Conservation (phyloP, 2,329 filamentous ascomycete genomes). For the Penicillium vulpinum region DNA sequence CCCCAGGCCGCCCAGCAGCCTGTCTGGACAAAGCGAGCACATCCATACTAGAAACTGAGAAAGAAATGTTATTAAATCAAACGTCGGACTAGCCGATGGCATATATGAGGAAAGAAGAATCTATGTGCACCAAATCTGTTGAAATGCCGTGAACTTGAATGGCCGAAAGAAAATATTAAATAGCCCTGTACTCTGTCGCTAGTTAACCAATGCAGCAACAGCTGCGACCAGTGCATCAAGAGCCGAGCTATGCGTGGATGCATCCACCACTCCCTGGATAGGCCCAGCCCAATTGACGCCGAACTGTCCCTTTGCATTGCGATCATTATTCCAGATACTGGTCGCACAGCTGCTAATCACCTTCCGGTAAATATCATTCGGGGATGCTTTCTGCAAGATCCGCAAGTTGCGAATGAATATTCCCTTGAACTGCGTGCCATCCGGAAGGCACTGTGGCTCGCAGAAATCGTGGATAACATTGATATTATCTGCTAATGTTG, state of each 20-base stretch:
- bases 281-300: slow-evolving; percentile 68
- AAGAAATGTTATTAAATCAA: not conserved
- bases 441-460: slow-evolving; percentile 51
- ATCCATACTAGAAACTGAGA: slow-evolving; percentile 7
- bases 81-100: no score
- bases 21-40: slow-evolving; percentile 6
- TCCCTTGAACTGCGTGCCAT: slow-evolving; percentile 70
- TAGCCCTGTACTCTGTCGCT: not conserved
- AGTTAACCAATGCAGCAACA: slow-evolving; percentile 11
- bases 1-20: slow-evolving; percentile 6
- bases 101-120: not conserved
- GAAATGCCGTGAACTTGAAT: not conserved
- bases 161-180: not conserved
- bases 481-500: slow-evolving; percentile 44
- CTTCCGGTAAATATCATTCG: slow-evolving; percentile 50
- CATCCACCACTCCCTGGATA: slow-evolving; percentile 51
- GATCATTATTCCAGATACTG: slow-evolving; percentile 63
- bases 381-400: slow-evolving; percentile 55
- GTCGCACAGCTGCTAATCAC: slow-evolving; percentile 65
- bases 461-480: slow-evolving; percentile 57
- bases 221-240: slow-evolving; percentile 68
- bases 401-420: slow-evolving; percentile 67
- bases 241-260: slow-evolving; percentile 64
- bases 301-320: slow-evolving; percentile 53
- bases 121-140: not conserved